Conservation (phyloP, 768 basidiomycete genomes). For the Terana coerulea region DNA sequence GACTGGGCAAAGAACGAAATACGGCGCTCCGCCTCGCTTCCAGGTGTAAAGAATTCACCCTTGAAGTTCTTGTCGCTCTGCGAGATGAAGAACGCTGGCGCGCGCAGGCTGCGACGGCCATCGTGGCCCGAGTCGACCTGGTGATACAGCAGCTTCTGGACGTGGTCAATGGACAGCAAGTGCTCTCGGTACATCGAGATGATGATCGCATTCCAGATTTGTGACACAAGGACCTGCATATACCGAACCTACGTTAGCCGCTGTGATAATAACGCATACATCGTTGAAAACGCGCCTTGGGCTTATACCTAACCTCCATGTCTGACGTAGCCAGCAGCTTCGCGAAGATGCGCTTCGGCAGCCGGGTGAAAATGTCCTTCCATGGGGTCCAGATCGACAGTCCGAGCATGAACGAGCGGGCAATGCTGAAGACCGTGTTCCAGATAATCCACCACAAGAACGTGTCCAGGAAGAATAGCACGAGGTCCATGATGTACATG, state of each 20-base stretch:
- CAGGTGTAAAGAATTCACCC: slow-evolving; percentile 88
- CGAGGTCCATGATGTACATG: slow-evolving; percentile 99
- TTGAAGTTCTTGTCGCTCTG: slow-evolving; percentile 86
- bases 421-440: slow-evolving; percentile 94
- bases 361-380: slow-evolving; percentile 93
- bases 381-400: slow-evolving; percentile 99
- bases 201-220: slow-evolving; percentile 99
- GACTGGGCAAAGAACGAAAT: slow-evolving; percentile 99
- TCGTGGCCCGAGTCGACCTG: slow-evolving; percentile 84
- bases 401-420: slow-evolving; percentile 83
- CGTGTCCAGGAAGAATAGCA: slow-evolving; percentile 97
- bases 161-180: slow-evolving; percentile 96
- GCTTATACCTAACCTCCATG: slow-evolving; percentile 99
- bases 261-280: background rate
- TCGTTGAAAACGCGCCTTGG: slow-evolving; percentile 71
- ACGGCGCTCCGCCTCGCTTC: slow-evolving; percentile 93
- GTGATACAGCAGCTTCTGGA: slow-evolving; percentile 96
- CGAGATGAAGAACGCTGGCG: slow-evolving; percentile 97
- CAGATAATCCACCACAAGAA: slow-evolving; percentile 99
- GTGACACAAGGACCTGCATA: slow-evolving; percentile 86
- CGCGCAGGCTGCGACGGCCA: slow-evolving; percentile 87
- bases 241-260: background rate
- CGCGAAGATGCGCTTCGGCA: slow-evolving; percentile 96
- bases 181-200: slow-evolving; percentile 99
- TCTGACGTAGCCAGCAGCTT: slow-evolving; percentile 91